Percentiles rank a stretch among this genome's conserved stretches.
phyloP scores from a whole-genome alignment of 2,329 filamentous ascomycete genomes.

The Scorias spongiosa region DNA sequence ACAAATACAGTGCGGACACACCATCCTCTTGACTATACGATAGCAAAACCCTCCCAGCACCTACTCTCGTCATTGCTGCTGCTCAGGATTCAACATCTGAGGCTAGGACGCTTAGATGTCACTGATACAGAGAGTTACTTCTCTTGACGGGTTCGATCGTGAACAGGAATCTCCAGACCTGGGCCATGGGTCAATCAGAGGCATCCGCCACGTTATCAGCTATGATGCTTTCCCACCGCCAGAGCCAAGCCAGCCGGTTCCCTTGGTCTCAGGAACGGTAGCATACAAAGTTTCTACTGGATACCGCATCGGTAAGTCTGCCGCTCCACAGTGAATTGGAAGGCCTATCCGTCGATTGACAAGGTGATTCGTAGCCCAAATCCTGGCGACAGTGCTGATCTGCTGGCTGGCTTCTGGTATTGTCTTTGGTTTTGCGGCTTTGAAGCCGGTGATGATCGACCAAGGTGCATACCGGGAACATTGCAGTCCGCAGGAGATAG shows the following conservation, averaged over 20 bases:
- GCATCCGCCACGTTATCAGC: conserved; percentile 27
- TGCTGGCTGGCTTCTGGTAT: conserved; percentile 66
- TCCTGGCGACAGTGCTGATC: conserved; percentile 50
- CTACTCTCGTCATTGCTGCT: background rate
- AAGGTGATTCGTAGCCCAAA: conserved; percentile 53
- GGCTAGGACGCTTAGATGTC: conserved; percentile 24
- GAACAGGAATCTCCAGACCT: conserved; percentile 15
- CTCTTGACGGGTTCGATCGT: conserved; percentile 34
- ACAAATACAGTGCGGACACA: too few species aligned
- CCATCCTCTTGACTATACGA: too few species aligned
- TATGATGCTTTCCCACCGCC: conserved; percentile 34
- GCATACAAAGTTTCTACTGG: conserved; percentile 33
- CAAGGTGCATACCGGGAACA: conserved; percentile 55
- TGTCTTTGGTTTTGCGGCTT: conserved; percentile 69
- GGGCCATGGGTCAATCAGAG: conserved; percentile 12
- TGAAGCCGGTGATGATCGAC: conserved; percentile 63
- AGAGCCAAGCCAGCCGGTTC: conserved; percentile 22
- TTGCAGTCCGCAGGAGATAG: conserved; percentile 41
- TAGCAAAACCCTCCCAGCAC: too few species aligned
- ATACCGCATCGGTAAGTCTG: conserved; percentile 17
- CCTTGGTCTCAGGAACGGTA: conserved; percentile 26
- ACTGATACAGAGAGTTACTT: conserved; percentile 36
- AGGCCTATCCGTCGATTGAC: too few species aligned
- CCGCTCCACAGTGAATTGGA: background rate
- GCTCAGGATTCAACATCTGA: background rate